A percentile compares a stretch with the other conserved stretches of the same genome.
Evolutionary conservation across 768 basidiomycete species (phyloP).

Genomic region (Strobilomyces echinocephalus): DNA sequence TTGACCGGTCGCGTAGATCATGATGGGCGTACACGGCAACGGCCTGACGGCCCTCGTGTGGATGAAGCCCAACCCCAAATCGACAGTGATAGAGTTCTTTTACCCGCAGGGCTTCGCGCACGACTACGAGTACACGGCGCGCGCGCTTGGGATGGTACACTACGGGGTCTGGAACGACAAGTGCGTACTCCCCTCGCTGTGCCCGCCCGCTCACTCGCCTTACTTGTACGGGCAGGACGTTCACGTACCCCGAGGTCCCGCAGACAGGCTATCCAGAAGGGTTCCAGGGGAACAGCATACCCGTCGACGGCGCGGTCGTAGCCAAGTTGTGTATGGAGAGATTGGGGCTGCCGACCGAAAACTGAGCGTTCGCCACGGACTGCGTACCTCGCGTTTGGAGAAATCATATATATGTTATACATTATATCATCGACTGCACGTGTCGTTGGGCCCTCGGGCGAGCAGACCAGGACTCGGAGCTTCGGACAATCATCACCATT

Average conservation of each 20-base stretch:
- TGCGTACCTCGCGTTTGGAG: too few relatives aligned
- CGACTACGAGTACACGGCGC: constrained; percentile 78
- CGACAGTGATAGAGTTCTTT: constrained; percentile 93
- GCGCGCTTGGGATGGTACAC: constrained; percentile 79
- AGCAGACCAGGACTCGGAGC: too few relatives aligned
- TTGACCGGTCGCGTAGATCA: constrained; percentile 48
- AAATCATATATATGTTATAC: too few relatives aligned
- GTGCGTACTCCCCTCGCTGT: constrained; percentile 34
- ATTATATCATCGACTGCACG: too few relatives aligned
- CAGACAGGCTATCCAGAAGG: constrained; percentile 72
- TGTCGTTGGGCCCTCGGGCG: too few relatives aligned
- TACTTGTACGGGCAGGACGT: constrained; percentile 41
- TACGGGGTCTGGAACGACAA: constrained; percentile 79
- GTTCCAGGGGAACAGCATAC: constrained; percentile 87
- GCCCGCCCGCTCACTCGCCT: neutral
- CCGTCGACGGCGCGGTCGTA: constrained; percentile 68
- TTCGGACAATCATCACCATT: too few relatives aligned
- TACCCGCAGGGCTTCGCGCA: constrained; percentile 78
- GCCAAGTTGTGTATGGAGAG: constrained; percentile 56
- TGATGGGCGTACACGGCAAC: constrained; percentile 95
- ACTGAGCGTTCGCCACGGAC: neutral
- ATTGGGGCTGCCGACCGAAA: constrained; percentile 25
- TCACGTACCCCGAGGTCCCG: constrained; percentile 71
- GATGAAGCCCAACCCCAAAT: constrained; percentile 82
- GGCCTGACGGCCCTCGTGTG: constrained; percentile 83